A percentile compares a stretch with the other conserved stretches of the same genome.
Evolutionary conservation across 1,139 yeast genomes (phyloP).

Genomic region (Saccharomyces hybrid): DNA sequence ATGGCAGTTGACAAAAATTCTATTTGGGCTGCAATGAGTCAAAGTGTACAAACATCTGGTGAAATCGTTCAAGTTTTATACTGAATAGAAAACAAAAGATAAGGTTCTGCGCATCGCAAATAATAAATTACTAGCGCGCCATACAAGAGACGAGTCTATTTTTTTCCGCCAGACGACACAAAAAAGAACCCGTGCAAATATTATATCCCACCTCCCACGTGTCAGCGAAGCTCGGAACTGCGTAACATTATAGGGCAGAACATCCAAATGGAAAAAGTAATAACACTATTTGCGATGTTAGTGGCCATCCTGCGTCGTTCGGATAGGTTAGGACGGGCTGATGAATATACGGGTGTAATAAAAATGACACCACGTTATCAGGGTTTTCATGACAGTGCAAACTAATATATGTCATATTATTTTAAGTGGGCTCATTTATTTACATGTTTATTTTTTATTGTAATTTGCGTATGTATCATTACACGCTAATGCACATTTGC

Average conservation of each 20-base stretch:
- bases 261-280: neutral
- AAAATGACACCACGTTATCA: neutral
- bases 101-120: neutral
- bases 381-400: neutral
- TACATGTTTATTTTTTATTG: neutral
- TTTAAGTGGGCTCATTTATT: neutral
- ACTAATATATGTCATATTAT: neutral
- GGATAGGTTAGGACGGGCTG: neutral
- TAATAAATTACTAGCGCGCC: neutral
- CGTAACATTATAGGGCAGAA: neutral
- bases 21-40: neutral
- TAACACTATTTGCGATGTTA: neutral
- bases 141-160: neutral
- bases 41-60: neutral
- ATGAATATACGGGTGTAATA: neutral
- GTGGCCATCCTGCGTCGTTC: neutral
- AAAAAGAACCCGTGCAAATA: neutral
- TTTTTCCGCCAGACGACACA: neutral
- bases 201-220: neutral
- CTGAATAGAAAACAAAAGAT: neutral
- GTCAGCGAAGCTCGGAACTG: neutral
- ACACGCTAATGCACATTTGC: neutral
- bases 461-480: neutral
- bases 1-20: neutral
- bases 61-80: neutral